These are phyloP conservation scores for Pestalotiopsis sp. DNA, from an alignment of 2,329 filamentous ascomycete genomes.

Conservation along the genomic window DNA sequence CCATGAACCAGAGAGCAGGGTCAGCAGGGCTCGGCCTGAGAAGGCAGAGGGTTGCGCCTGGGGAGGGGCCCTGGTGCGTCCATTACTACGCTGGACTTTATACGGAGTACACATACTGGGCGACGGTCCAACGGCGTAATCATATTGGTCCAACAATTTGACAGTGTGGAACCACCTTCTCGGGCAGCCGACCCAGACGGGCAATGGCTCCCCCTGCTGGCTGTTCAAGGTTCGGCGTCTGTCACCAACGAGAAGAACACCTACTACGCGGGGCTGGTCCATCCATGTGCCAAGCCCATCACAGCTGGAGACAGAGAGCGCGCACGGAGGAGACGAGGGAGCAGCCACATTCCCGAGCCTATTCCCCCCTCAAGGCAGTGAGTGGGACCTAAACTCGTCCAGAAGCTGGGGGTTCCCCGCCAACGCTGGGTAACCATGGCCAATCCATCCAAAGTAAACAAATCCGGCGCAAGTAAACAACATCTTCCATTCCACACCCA, in stretches of 20 bases:
- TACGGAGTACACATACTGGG: not conserved
- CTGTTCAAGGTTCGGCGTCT: not conserved
- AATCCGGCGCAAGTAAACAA: not conserved
- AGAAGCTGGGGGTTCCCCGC: not conserved
- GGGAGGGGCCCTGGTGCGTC: not conserved
- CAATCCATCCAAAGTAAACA: not conserved
- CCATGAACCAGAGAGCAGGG: not conserved
- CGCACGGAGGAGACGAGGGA: not conserved
- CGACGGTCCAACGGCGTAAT: not conserved
- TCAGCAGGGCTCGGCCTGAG: not conserved
- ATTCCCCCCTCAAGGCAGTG: not conserved
- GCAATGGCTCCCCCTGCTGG: not conserved
- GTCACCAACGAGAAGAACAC: not conserved
- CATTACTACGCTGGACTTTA: not conserved
- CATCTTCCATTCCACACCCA: not conserved
- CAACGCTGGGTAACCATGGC: not conserved
- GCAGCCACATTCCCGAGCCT: not conserved
- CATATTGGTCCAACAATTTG: not conserved
- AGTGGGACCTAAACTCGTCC: not conserved
- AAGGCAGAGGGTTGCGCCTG: not conserved
- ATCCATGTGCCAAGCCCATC: not conserved
- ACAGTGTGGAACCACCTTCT: slow-evolving; percentile 3
- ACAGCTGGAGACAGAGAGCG: not conserved
- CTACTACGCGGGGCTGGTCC: not conserved
- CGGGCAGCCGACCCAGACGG: slow-evolving; percentile 12